A percentile compares a stretch with the other conserved stretches of the same genome.
Conservation (phyloP, 1,284 basidiomycete species). For the Melampsora americana region DNA sequence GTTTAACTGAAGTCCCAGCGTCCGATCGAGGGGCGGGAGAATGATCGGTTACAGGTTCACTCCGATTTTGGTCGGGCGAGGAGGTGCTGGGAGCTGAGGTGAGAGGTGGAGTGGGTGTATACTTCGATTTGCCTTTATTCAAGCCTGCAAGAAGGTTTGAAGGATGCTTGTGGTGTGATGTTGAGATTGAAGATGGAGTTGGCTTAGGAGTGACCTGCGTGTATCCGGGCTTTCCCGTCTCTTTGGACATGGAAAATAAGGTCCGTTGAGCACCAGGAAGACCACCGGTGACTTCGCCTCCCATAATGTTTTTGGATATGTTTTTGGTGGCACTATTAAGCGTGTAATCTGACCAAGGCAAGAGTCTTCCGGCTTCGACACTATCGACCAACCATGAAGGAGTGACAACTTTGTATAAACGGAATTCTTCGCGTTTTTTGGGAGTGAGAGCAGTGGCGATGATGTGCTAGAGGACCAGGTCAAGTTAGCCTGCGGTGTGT, state of each 20-base stretch:
- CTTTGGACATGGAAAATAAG: constrained; percentile 23
- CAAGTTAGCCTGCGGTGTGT: constrained; percentile 41
- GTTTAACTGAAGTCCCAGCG: too few species aligned
- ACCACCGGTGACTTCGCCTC: constrained; percentile 35
- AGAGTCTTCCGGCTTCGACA: constrained; percentile 63
- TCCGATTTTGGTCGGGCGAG: neutral
- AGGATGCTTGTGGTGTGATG: neutral
- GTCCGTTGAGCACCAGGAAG: constrained; percentile 15
- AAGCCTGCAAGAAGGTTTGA: neutral
- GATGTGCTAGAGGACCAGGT: constrained; percentile 69
- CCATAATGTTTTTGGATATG: constrained; percentile 1
- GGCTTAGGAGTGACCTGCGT: neutral
- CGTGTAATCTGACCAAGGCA: constrained; percentile 71
- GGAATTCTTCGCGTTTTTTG: constrained; percentile 80
- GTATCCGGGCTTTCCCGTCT: neutral
- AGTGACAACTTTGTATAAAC: constrained; percentile 77
- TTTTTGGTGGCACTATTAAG: neutral
- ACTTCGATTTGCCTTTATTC: too few species aligned
- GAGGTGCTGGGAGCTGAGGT: neutral
- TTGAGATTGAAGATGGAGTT: neutral
- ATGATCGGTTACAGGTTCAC: neutral
- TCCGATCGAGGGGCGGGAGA: neutral
- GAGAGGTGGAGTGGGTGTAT: neutral
- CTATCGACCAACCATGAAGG: constrained; percentile 85
- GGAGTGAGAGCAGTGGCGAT: constrained; percentile 85